Conservation (phyloP, 345 rosid genomes). For the Chamaenerion angustifolium region DNA sequence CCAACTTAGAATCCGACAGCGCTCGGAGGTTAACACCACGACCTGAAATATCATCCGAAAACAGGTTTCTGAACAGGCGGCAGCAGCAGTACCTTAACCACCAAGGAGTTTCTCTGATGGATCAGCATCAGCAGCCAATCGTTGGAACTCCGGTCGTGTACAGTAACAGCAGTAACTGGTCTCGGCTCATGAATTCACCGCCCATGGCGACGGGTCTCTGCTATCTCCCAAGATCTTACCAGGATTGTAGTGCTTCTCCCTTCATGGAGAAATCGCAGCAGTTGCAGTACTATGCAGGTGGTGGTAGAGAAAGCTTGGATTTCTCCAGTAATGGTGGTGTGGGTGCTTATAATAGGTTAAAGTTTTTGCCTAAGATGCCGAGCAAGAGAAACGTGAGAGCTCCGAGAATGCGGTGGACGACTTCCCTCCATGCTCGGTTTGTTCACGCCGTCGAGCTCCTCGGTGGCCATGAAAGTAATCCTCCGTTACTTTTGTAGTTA, state of each 20-base stretch:
- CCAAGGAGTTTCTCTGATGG: constrained; percentile 21
- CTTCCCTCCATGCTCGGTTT: constrained; percentile 33
- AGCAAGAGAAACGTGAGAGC: constrained; percentile 55
- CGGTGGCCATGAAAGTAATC: constrained; percentile 49
- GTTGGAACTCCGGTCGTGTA: constrained; percentile 30
- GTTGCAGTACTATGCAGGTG: constrained; percentile 4
- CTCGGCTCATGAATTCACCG: constrained; percentile 1
- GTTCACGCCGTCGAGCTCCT: constrained; percentile 37
- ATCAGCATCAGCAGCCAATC: constrained; percentile 20
- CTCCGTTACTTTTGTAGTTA: too few species aligned
- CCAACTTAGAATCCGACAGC: neutral
- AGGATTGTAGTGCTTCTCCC: neutral
- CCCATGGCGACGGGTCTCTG: constrained; percentile 6
- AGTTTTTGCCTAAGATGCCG: constrained; percentile 36
- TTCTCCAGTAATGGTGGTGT: neutral
- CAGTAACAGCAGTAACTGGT: constrained; percentile 3
- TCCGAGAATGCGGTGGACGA: constrained; percentile 63
- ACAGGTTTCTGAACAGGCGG: constrained; percentile 1
- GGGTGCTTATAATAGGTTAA: constrained; percentile 16
- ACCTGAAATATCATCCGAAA: too few species aligned
- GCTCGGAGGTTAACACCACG: too few species aligned
- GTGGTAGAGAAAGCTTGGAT: constrained; percentile 2
- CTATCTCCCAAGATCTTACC: neutral
- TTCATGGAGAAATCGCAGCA: constrained; percentile 1
- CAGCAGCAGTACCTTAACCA: neutral